Evolutionary conservation across 1,284 basidiomycete genomes (phyloP), one percentile per base, ranked within the genome.

Genomic region (Moniliophthora roreri): DNA sequence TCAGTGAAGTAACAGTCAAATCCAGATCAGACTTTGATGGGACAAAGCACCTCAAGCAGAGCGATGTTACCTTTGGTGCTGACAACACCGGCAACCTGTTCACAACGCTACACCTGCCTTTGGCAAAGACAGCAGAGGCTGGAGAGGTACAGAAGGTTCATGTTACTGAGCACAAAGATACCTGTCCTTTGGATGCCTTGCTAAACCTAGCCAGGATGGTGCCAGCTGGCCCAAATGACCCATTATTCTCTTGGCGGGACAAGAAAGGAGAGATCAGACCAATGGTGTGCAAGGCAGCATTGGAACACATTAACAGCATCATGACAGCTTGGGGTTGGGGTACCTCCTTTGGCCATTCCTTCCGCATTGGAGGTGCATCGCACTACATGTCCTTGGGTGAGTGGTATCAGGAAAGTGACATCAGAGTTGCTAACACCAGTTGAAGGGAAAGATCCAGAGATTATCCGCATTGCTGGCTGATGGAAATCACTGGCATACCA

Each of bases 1-100:
- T 73, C 50, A 68, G 70, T 0, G 70, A 73, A 53, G 65, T 67
- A 0, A 62, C 70, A 0, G 68, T 71, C 0, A 39, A 46, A 0
- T 52, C 63, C 0, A 48, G 63, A 1, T 15, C 37, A 0, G 52
- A 26, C 4, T 73, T 69, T 51, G 36, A 63, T 40, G 36, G 38
- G 0, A 2, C 4, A 0, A 59, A 56, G 11, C 66, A 70, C 48
- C 59, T 71, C 9, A 66, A 55, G 10, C 54, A 62, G 0, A 11
- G 40, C 1, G 60, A 64, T 37, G 52, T 16, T 2, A 13, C 11
- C 5, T 42, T 42, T 42, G 40, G 36, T 2, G 16, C 36, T 4
- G 36, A 37, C 36, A 3, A 13, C 3, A 16, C 13, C 16, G 36
- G 36, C 16, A 3, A 16, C 2, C 13, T 16, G 2, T 37, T 13